phyloP scores from a whole-genome alignment of 2,329 filamentous ascomycete species.

The Metarhizium guizhouense region DNA sequence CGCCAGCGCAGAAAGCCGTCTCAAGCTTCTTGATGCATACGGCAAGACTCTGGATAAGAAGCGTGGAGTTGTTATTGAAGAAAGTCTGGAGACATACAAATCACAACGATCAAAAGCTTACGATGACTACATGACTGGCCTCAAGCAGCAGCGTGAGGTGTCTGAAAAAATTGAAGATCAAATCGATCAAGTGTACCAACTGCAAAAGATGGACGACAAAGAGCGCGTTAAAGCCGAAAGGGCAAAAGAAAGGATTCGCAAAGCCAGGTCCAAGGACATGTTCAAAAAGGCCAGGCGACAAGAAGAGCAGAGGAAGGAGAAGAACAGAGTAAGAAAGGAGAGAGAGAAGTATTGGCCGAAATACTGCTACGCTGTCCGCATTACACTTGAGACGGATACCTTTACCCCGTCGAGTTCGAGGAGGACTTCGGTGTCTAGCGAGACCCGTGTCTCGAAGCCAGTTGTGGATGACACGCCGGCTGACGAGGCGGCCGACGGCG shows the following conservation, averaged over 20 bases:
- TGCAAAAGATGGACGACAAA: conserved; percentile 18
- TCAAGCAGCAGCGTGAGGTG: conserved; percentile 22
- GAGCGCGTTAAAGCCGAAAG: conserved; percentile 19
- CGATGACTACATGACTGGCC: conserved; percentile 27
- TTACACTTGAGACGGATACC: conserved; percentile 36
- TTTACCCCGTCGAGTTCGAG: conserved; percentile 37
- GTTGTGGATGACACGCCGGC: conserved; percentile 8
- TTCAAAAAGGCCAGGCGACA: conserved; percentile 26
- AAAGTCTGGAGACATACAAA: conserved; percentile 31
- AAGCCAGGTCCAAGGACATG: conserved; percentile 25
- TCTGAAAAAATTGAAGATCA: conserved; percentile 21
- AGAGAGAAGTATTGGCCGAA: conserved; percentile 39
- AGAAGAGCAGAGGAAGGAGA: conserved; percentile 31
- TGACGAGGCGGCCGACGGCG: conserved; percentile 11
- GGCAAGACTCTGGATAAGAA: conserved; percentile 27
- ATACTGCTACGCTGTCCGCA: conserved; percentile 35
- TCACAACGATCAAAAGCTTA: conserved; percentile 33
- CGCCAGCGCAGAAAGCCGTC: conserved; percentile 22
- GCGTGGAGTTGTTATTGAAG: conserved; percentile 24
- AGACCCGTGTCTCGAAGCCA: conserved; percentile 35
- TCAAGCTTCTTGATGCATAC: conserved; percentile 32
- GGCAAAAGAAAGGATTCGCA: conserved; percentile 22
- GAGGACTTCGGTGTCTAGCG: conserved; percentile 41
- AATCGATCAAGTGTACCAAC: conserved; percentile 21
- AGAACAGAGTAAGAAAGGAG: conserved; percentile 32